Percentiles rank a stretch among this genome's conserved stretches.
Conservation (phyloP, 2,329 filamentous ascomycete genomes). For the Sarocladium kiliense region DNA sequence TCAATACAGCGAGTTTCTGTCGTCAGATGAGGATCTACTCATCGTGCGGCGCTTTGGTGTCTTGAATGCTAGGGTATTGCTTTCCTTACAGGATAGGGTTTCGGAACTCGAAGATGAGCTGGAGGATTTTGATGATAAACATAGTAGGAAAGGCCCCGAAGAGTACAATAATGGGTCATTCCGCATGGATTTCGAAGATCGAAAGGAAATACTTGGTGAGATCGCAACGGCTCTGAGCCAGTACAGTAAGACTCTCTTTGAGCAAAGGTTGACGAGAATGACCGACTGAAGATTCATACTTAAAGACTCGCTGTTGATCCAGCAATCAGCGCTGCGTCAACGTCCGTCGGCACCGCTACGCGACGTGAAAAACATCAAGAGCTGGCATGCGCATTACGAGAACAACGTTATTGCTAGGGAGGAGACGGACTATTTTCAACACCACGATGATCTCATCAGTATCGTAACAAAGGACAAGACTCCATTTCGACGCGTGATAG, state of each 20-base stretch:
- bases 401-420: constrained; percentile 12
- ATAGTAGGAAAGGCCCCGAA: constrained; percentile 13
- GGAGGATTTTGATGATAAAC: constrained; percentile 18
- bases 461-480: constrained; percentile 10
- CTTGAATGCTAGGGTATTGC: constrained; percentile 22
- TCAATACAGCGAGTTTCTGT: constrained; percentile 21
- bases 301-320: constrained; percentile 20
- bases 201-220: constrained; percentile 13
- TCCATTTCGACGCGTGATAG: constrained; percentile 11
- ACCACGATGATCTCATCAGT: constrained; percentile 17
- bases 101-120: constrained; percentile 23
- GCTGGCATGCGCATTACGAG: constrained; percentile 17
- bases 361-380: constrained; percentile 20
- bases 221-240: constrained; percentile 13
- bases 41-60: constrained; percentile 27
- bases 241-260: no score
- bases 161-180: constrained; percentile 23
- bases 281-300: no score
- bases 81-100: constrained; percentile 28
- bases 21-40: constrained; percentile 25
- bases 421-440: constrained; percentile 13
- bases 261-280: no score
- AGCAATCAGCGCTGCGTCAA: constrained; percentile 15
- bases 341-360: constrained; percentile 13
- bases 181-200: constrained; percentile 18